Conservation (phyloP, 2,329 filamentous ascomycete species). For the Monosporascus sp. region DNA sequence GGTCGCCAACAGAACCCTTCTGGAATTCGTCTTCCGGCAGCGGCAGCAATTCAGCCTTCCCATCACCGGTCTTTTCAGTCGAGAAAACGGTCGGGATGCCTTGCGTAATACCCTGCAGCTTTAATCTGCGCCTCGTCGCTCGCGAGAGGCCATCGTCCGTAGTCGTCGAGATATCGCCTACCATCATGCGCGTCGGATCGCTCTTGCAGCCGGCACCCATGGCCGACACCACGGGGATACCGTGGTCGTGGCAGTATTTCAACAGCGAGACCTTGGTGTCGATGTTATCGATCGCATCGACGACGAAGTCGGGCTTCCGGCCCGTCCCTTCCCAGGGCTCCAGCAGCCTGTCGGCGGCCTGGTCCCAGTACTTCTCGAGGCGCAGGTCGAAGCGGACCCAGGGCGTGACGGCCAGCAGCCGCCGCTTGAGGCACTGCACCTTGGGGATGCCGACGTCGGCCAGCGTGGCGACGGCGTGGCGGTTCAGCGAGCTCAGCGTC, state of each 20-base stretch:
- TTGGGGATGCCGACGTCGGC: conserved; percentile 92
- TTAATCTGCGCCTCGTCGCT: conserved; percentile 73
- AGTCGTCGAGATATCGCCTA: conserved; percentile 85
- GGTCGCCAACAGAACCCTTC: conserved; percentile 79
- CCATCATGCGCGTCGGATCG: conserved; percentile 73
- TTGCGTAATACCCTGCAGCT: conserved; percentile 69
- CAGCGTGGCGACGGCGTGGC: conserved; percentile 91
- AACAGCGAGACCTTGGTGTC: conserved; percentile 90
- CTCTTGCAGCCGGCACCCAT: conserved; percentile 98
- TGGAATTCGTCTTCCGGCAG: conserved; percentile 81
- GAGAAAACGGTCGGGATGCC: conserved; percentile 93
- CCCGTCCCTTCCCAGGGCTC: conserved; percentile 55
- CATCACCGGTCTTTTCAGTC: conserved; percentile 81
- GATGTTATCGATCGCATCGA: conserved; percentile 98
- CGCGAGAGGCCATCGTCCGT: conserved; percentile 86
- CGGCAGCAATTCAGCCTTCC: conserved; percentile 85
- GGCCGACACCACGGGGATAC: conserved; percentile 79
- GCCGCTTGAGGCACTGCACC: conserved; percentile 74
- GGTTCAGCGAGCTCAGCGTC: conserved; percentile 85
- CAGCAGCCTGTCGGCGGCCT: conserved; percentile 62
- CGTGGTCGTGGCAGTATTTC: conserved; percentile 76
- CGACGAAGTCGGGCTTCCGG: conserved; percentile 74
- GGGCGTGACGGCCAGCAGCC: conserved; percentile 80
- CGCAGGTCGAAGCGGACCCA: conserved; percentile 88
- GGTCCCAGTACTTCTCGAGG: conserved; percentile 74